Conservation (phyloP, 1,139 yeast species). For the Diutina siamensis region DNA sequence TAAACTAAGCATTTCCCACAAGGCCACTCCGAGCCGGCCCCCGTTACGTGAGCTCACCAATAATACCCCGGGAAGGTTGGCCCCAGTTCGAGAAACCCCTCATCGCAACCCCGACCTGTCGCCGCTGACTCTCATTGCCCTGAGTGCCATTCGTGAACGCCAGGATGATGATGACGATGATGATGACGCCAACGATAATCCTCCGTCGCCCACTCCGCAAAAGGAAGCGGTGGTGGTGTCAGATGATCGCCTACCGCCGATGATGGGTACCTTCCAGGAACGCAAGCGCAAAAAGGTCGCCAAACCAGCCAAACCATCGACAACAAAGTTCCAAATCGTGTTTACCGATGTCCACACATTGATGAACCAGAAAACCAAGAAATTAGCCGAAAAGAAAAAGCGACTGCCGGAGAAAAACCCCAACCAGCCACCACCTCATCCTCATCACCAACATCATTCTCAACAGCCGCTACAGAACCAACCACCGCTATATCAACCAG, state of each 20-base stretch:
- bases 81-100: conserved; percentile 1
- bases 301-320: conserved; percentile 4
- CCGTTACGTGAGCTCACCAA: conserved; percentile 5
- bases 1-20: conserved; percentile 10
- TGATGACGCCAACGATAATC: conserved; percentile 9
- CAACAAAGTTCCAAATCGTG: conserved; percentile 32
- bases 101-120: neutral
- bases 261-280: conserved; percentile 31
- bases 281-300: conserved; percentile 7
- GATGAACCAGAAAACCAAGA: conserved; percentile 6
- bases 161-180: conserved; percentile 11
- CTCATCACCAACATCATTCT: neutral
- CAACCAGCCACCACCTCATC: neutral
- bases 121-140: conserved; percentile 2
- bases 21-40: conserved; percentile 14
- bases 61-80: neutral
- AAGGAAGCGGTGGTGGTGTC: conserved; percentile 15
- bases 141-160: conserved; percentile 6
- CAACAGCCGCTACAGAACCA: neutral
- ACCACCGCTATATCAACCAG: neutral
- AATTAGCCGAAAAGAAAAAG: conserved; percentile 4
- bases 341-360: conserved; percentile 39
- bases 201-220: conserved; percentile 33
- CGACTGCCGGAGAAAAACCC: neutral
- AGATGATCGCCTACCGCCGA: conserved; percentile 15